A percentile compares a stretch with the other conserved stretches of the same genome.
phyloP scores from a whole-genome alignment of 2,329 filamentous ascomycete genomes.

The Neonectria faginata region DNA sequence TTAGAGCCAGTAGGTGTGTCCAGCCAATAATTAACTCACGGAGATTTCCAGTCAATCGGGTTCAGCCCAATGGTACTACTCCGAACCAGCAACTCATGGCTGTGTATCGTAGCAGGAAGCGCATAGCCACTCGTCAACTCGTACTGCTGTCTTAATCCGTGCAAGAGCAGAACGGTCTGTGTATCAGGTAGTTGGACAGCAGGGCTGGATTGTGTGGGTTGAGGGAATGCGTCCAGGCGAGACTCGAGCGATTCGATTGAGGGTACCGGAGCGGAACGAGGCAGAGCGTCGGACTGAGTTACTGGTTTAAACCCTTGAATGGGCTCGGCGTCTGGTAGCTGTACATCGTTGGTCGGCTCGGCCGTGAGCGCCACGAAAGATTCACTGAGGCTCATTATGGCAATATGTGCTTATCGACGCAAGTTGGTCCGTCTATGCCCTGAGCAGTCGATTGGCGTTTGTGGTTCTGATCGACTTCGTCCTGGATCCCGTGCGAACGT shows the following conservation, averaged over 20 bases:
- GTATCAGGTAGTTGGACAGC: slow-evolving; percentile 34
- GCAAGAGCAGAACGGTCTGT: slow-evolving; percentile 63
- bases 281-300: slow-evolving; percentile 15
- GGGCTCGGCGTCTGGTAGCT: slow-evolving; percentile 18
- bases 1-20: neutral
- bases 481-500: neutral
- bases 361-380: slow-evolving; percentile 34
- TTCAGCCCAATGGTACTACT: slow-evolving; percentile 76
- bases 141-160: slow-evolving; percentile 63
- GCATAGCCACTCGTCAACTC: slow-evolving; percentile 56
- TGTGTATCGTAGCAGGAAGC: slow-evolving; percentile 54
- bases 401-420: neutral
- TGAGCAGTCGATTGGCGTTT: neutral
- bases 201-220: slow-evolving; percentile 20
- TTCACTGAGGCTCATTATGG: slow-evolving; percentile 30
- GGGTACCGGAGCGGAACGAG: slow-evolving; percentile 11
- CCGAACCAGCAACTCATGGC: slow-evolving; percentile 70
- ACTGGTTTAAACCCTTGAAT: slow-evolving; percentile 13
- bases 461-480: neutral
- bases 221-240: slow-evolving; percentile 10
- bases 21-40: slow-evolving; percentile 60
- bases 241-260: slow-evolving; percentile 2
- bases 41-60: slow-evolving; percentile 81
- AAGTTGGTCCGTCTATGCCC: neutral
- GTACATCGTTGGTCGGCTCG: slow-evolving; percentile 26